Conservation (phyloP, 805 yeast genomes). For the Kodamaea fukazawae region DNA sequence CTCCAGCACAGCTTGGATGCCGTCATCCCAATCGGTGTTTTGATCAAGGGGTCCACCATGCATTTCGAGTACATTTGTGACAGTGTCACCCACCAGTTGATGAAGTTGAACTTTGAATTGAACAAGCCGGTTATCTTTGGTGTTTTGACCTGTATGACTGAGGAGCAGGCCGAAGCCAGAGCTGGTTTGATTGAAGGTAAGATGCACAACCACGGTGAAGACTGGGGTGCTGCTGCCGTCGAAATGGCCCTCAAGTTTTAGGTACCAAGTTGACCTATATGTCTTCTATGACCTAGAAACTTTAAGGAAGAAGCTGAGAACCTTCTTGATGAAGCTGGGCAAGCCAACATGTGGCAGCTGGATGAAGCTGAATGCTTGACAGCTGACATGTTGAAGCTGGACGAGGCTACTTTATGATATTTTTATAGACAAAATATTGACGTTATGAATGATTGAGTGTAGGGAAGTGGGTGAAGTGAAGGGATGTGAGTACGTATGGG, state of each 20-base stretch:
- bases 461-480: too few species aligned
- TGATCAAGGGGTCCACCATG: constrained; percentile 96
- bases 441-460: too few species aligned
- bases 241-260: constrained; percentile 64
- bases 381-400: too few species aligned
- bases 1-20: constrained; percentile 65
- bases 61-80: constrained; percentile 98
- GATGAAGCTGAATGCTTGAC: too few species aligned
- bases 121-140: constrained; percentile 88
- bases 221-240: constrained; percentile 99
- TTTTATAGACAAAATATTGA: too few species aligned
- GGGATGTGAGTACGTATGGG: too few species aligned
- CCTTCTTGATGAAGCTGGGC: neutral
- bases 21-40: constrained; percentile 87
- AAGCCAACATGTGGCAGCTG: neutral
- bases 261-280: too few species aligned
- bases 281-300: too few species aligned
- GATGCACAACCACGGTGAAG: constrained; percentile 95
- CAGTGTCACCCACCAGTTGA: constrained; percentile 77
- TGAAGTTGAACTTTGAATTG: constrained; percentile 71
- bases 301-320: too few species aligned
- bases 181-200: constrained; percentile 77
- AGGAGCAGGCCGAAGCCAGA: constrained; percentile 88
- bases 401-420: too few species aligned
- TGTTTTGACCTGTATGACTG: constrained; percentile 87